Percentiles rank a stretch among this genome's conserved stretches.
phyloP scores from a whole-genome alignment of 108 stramenopile genomes.

The Aureococcus anophagefferens region DNA sequence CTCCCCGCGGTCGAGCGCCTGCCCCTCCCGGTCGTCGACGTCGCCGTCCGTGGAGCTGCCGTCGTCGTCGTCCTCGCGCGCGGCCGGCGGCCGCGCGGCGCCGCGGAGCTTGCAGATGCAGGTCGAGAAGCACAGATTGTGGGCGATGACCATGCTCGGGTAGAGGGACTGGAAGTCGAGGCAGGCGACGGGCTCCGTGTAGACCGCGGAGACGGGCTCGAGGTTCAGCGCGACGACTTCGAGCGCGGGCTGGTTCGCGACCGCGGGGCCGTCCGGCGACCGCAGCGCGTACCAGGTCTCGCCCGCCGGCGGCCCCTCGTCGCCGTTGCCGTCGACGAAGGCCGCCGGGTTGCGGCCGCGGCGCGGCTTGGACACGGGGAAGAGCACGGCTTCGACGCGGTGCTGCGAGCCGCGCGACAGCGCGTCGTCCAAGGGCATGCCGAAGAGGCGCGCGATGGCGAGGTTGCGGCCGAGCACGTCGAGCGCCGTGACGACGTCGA shows the following conservation, averaged over 20 bases:
- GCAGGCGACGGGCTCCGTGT: constrained; percentile 84
- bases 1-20: too few relatives aligned
- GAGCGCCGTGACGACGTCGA: constrained; percentile 26
- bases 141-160: constrained; percentile 92
- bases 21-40: too few relatives aligned
- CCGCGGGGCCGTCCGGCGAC: constrained; percentile 15
- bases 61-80: not conserved
- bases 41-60: too few relatives aligned
- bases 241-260: constrained; percentile 40
- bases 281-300: not conserved
- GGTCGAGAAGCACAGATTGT: constrained; percentile 92
- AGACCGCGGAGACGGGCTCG: constrained; percentile 79
- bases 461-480: constrained; percentile 33
- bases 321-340: not conserved
- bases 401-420: constrained; percentile 44
- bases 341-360: constrained; percentile 19
- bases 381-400: constrained; percentile 48
- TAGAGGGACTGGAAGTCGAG: constrained; percentile 94
- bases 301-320: not conserved
- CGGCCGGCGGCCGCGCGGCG: not conserved
- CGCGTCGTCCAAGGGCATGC: constrained; percentile 44
- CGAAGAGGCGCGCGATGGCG: constrained; percentile 42
- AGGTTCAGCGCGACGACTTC: constrained; percentile 42
- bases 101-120: constrained; percentile 52
- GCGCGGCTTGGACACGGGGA: constrained; percentile 34